Conservation (phyloP, 2,329 filamentous ascomycete species). For the Orbilia brochopaga region DNA sequence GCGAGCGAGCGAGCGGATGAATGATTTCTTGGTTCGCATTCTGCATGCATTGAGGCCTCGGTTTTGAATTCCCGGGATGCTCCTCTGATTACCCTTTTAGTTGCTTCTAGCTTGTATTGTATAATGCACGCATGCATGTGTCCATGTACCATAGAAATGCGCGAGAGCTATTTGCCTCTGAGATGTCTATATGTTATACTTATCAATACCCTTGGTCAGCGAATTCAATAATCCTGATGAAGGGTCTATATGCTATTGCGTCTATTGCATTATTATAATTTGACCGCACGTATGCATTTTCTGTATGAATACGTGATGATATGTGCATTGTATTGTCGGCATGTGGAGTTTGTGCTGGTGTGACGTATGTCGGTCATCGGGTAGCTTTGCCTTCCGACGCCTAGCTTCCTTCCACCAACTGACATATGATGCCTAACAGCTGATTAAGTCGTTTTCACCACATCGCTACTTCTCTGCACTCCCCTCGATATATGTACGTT, state of each 20-base stretch:
- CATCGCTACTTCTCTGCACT: too few species aligned
- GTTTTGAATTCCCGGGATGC: background rate
- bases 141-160: constrained; percentile 4
- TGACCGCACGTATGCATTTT: too few species aligned
- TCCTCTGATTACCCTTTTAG: background rate
- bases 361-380: constrained; percentile 32
- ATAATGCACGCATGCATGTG: constrained; percentile 2
- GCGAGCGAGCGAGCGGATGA: constrained; percentile 18
- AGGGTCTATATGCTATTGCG: background rate
- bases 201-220: background rate
- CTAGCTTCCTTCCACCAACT: too few species aligned
- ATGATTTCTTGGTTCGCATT: constrained; percentile 1
- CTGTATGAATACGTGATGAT: too few species aligned
- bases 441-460: background rate
- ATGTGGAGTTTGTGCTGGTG: constrained; percentile 11
- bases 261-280: background rate
- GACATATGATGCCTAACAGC: background rate
- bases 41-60: constrained; percentile 1
- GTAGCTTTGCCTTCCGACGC: background rate
- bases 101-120: background rate
- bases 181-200: background rate
- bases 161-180: background rate
- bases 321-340: too few species aligned
- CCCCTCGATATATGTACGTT: too few species aligned
- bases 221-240: background rate